A percentile compares a stretch with the other conserved stretches of the same genome.
phyloP scores from a whole-genome alignment of 2,329 filamentous ascomycete species.

The Arthrobotrys megalospora region DNA sequence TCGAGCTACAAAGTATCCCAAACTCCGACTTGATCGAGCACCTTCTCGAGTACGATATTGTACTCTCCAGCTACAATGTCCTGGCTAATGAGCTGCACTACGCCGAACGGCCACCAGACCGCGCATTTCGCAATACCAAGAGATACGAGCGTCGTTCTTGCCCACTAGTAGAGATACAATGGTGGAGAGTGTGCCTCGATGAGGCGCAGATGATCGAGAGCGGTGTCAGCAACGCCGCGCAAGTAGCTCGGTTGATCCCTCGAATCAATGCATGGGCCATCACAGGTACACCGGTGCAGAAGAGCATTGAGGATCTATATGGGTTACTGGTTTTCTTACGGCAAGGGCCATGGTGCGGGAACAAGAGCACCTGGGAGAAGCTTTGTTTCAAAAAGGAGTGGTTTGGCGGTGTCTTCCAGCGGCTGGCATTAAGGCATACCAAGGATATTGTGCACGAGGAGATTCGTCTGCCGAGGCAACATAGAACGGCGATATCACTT shows the following conservation, averaged over 20 bases:
- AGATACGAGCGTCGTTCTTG: slow-evolving; percentile 78
- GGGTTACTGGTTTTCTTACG: slow-evolving; percentile 86
- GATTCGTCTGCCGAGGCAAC: slow-evolving; percentile 83
- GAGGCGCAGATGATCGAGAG: slow-evolving; percentile 95
- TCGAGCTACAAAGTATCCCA: slow-evolving; percentile 64
- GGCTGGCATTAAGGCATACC: slow-evolving; percentile 84
- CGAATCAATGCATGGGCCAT: slow-evolving; percentile 91
- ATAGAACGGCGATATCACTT: slow-evolving; percentile 81
- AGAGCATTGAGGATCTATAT: slow-evolving; percentile 73
- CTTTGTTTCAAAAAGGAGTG: slow-evolving; percentile 75
- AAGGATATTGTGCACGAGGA: slow-evolving; percentile 86
- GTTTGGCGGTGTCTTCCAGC: slow-evolving; percentile 79
- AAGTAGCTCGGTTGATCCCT: slow-evolving; percentile 83
- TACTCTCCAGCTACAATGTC: slow-evolving; percentile 78
- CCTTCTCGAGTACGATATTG: slow-evolving; percentile 73
- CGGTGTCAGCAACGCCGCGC: slow-evolving; percentile 85
- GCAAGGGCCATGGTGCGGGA: slow-evolving; percentile 81
- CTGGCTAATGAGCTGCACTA: slow-evolving; percentile 87
- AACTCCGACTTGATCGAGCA: slow-evolving; percentile 69
- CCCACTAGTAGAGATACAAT: slow-evolving; percentile 83
- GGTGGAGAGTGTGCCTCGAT: slow-evolving; percentile 86
- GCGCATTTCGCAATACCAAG: slow-evolving; percentile 75
- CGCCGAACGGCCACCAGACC: slow-evolving; percentile 78
- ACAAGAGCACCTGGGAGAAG: slow-evolving; percentile 77
- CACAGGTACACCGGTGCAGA: slow-evolving; percentile 89